These are phyloP conservation scores for Hypoxylon sp. DNA, from an alignment of 2,329 filamentous ascomycete species.

Conservation along the genomic window DNA sequence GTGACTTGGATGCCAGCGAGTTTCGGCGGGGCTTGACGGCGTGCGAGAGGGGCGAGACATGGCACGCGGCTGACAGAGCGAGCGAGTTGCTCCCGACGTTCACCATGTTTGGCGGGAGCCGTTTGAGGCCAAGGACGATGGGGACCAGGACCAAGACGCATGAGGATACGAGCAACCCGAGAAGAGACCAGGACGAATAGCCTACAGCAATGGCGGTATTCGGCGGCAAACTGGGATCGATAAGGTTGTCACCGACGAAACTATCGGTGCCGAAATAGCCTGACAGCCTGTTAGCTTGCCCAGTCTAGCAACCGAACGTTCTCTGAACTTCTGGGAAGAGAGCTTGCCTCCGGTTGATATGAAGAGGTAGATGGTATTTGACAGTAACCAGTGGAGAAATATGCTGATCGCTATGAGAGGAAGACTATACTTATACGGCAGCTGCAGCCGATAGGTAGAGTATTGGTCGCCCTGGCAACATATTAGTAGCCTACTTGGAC, in stretches of 20 bases:
- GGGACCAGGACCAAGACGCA: conserved; percentile 35
- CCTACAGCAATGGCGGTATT: conserved; percentile 33
- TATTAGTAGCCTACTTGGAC: not conserved
- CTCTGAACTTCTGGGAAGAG: not conserved
- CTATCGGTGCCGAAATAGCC: conserved; percentile 28
- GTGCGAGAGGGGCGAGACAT: conserved; percentile 36
- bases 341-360: conserved; percentile 45
- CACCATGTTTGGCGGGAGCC: conserved; percentile 36
- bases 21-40: not conserved
- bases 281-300: not conserved
- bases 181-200: conserved; percentile 31
- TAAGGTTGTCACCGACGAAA: not conserved
- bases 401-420: conserved; percentile 53
- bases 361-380: conserved; percentile 55
- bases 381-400: conserved; percentile 59
- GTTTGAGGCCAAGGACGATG: conserved; percentile 29
- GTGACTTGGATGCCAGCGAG: not conserved
- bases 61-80: conserved; percentile 44
- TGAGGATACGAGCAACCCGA: conserved; percentile 26
- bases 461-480: conserved; percentile 50
- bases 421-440: conserved; percentile 58
- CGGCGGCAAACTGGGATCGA: conserved; percentile 35
- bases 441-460: conserved; percentile 55
- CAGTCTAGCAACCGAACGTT: not conserved
- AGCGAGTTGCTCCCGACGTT: conserved; percentile 44